Percentiles rank a stretch among this genome's conserved stretches.
Conservation (phyloP, 495 filamentous ascomycete genomes). For the Hypoxylon fragiforme region DNA sequence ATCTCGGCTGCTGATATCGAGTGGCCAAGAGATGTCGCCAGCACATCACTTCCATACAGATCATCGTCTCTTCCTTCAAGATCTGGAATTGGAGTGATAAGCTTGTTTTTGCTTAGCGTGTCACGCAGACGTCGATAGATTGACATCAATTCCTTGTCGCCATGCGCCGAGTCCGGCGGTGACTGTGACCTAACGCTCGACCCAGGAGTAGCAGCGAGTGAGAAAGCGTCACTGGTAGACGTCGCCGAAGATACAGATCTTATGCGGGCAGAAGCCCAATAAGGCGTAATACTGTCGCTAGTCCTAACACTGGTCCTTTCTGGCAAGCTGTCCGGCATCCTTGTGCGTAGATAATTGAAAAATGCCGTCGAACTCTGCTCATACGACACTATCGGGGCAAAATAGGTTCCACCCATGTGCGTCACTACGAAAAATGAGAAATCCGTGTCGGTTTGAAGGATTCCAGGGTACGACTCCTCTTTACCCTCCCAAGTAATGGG, state of each 20-base stretch:
- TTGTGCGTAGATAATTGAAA: constrained; percentile 61
- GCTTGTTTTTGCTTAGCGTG: constrained; percentile 72
- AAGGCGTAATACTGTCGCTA: constrained; percentile 1
- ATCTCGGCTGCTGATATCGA: constrained; percentile 94
- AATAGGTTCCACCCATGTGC: constrained; percentile 42
- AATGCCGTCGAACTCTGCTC: constrained; percentile 62
- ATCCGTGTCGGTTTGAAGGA: constrained; percentile 56
- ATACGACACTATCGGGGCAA: constrained; percentile 44
- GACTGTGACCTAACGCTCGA: constrained; percentile 38
- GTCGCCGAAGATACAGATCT: constrained; percentile 31
- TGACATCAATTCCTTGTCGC: constrained; percentile 71
- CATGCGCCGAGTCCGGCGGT: constrained; percentile 41
- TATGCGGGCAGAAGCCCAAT: constrained; percentile 27
- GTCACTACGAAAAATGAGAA: constrained; percentile 69
- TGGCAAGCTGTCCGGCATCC: constrained; percentile 63
- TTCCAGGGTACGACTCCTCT: constrained; percentile 75
- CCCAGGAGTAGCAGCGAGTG: constrained; percentile 28
- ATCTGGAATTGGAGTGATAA: constrained; percentile 39
- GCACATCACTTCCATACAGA: constrained; percentile 64
- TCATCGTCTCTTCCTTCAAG: constrained; percentile 45
- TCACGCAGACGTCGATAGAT: constrained; percentile 81
- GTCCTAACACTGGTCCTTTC: constrained; percentile 52
- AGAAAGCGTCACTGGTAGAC: constrained; percentile 32
- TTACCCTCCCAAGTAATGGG: constrained; percentile 96
- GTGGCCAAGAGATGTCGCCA: constrained; percentile 76